Percentiles rank a stretch among this genome's conserved stretches.
phyloP scores from a whole-genome alignment of 1,139 yeast species.

The Blastobotrys apis region DNA sequence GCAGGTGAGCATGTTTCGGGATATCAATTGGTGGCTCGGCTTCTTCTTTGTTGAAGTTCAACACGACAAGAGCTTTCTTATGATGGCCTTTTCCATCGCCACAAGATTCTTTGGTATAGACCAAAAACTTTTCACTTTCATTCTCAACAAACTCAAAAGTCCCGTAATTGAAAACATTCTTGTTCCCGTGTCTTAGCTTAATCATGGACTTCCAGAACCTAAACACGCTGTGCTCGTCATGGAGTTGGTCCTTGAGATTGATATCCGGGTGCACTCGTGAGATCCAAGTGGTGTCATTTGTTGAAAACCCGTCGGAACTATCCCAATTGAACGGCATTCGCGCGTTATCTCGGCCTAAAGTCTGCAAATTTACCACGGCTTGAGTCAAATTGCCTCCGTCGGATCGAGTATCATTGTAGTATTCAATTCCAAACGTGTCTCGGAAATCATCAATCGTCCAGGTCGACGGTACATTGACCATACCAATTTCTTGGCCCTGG shows the following conservation, averaged over 20 bases:
- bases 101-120: not conserved
- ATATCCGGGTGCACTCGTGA: constrained; percentile 39
- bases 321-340: constrained; percentile 62
- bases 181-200: constrained; percentile 43
- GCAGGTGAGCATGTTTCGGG: not conserved
- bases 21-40: constrained; percentile 1
- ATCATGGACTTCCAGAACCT: constrained; percentile 46
- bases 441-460: constrained; percentile 53
- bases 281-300: constrained; percentile 50
- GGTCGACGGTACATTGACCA: constrained; percentile 45
- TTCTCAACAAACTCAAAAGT: constrained; percentile 35
- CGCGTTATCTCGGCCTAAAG: constrained; percentile 46
- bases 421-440: constrained; percentile 43
- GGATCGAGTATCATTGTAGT: constrained; percentile 31
- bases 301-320: constrained; percentile 48
- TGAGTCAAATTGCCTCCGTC: constrained; percentile 34
- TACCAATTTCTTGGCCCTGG: constrained; percentile 60
- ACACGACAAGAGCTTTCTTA: constrained; percentile 1
- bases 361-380: constrained; percentile 30
- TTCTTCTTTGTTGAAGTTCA: not conserved
- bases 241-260: constrained; percentile 46
- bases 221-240: constrained; percentile 48
- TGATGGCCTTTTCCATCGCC: no score
- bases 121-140: constrained; percentile 2
- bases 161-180: constrained; percentile 49